Evolutionary conservation across 2,329 filamentous ascomycete species (phyloP), one percentile per base, ranked within the genome.

Genomic region (Botrytis galanthina): DNA sequence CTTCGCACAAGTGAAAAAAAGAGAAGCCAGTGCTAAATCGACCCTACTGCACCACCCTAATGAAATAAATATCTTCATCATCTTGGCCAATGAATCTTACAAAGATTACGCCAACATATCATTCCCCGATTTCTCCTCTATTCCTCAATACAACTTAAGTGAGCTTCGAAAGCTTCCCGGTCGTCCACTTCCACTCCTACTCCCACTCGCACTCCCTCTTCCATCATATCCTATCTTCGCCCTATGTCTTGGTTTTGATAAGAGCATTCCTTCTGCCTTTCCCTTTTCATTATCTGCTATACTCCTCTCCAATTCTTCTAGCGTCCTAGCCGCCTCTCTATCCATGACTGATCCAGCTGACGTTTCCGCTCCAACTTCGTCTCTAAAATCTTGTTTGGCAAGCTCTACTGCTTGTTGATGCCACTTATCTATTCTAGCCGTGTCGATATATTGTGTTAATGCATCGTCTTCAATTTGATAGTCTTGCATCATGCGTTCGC

Each of bases 351-450:
- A 70, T 8, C 79, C 79, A 44, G 79, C 74, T 42, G 75, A 73
- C 10, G 78, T 80, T 67, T 78, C 75, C 37, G 76, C 74, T 10
- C 79, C 77, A 35, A 80, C 77, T 44, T 83, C 81, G 10, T 78
- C 78, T 71, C 82, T 81, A 42, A 82, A 81, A 26, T 82, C 81
- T 69, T 79, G 76, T 72, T 82, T 82, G 3, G 83, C 84, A 71
- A 81, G 78, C 10, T 80, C 79, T 16, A 83, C 74, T 44, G 83
- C 82, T 20, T 82, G 83, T 48, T 81, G 80, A 74, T 87, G 86
- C 93, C 95, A 97, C 73, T 91, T 86, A 10, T 90, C 88, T 18
- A 97, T 86, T 54, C 90, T 87, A 74, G 89, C 86, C 81, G 90
- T 90, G 73, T 92, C 88, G 32, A 96, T 85, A 80, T 89, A 89